These are phyloP conservation scores for Linum trigynum DNA, from an alignment of 345 rosid species.

Conservation along the genomic window DNA sequence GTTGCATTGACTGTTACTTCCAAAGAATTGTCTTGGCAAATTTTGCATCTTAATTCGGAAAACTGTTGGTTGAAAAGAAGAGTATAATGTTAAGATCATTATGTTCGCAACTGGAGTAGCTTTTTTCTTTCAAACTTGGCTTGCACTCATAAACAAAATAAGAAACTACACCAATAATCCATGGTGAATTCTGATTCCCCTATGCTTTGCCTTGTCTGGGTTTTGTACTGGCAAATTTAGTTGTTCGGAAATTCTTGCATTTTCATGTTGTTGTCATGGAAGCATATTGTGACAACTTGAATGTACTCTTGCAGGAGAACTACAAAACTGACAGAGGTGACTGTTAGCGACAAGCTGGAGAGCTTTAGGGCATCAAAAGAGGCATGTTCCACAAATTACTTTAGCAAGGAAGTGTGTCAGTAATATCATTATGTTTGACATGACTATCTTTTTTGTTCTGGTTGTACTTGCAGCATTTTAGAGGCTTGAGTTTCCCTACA, in stretches of 20 bases:
- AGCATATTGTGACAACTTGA: conserved; percentile 1
- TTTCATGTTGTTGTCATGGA: neutral
- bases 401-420: neutral
- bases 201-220: neutral
- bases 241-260: neutral
- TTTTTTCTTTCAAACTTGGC: too few species aligned
- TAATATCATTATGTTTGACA: neutral
- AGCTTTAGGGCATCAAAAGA: conserved; percentile 80
- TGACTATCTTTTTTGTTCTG: conserved; percentile 5
- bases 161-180: too few species aligned
- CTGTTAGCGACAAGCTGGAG: conserved; percentile 74
- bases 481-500: conserved; percentile 94
- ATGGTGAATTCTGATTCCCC: neutral
- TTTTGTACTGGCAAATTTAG: neutral
- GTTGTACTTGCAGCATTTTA: conserved; percentile 58
- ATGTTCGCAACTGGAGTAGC: too few species aligned
- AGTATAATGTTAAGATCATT: too few species aligned
- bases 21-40: neutral
- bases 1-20: conserved; percentile 11
- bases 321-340: conserved; percentile 57
- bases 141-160: too few species aligned
- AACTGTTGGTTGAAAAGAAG: neutral
- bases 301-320: conserved; percentile 40
- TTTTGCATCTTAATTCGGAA: neutral
- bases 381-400: conserved; percentile 30